phyloP scores from a whole-genome alignment of 2,329 filamentous ascomycete genomes.

The Colletotrichum acutatum region DNA sequence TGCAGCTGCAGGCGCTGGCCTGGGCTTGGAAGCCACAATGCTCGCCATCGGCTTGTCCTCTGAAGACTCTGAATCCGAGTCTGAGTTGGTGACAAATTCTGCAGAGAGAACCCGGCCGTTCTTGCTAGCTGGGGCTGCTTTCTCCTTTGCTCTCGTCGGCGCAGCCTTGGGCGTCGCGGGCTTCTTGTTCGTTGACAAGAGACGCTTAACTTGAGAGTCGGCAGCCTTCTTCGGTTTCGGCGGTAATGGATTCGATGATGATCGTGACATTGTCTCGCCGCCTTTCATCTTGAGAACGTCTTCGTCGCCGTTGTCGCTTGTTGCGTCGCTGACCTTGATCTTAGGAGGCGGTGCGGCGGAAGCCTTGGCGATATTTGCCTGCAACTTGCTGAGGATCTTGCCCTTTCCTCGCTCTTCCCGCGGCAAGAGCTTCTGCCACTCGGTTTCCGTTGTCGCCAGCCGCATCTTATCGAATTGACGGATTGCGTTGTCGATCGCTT shows the following conservation, averaged over 20 bases:
- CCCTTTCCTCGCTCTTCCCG: slow-evolving; percentile 68
- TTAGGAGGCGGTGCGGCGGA: slow-evolving; percentile 55
- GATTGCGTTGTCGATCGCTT: slow-evolving; percentile 70
- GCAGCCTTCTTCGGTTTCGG: slow-evolving; percentile 67
- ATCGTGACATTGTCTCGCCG: slow-evolving; percentile 59
- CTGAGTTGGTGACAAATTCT: slow-evolving; percentile 66
- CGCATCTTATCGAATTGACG: slow-evolving; percentile 69
- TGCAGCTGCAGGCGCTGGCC: slow-evolving; percentile 37
- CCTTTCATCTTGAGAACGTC: slow-evolving; percentile 47
- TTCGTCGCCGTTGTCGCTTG: slow-evolving; percentile 46
- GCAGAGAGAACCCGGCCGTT: slow-evolving; percentile 62
- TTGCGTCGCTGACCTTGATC: slow-evolving; percentile 56
- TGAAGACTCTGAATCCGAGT: slow-evolving; percentile 67
- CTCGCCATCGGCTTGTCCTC: slow-evolving; percentile 58
- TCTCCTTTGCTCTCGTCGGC: slow-evolving; percentile 55
- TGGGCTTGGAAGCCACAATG: slow-evolving; percentile 46
- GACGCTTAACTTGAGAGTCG: slow-evolving; percentile 67
- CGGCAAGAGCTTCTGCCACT: slow-evolving; percentile 71
- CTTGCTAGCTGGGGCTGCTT: slow-evolving; percentile 47
- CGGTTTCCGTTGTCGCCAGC: slow-evolving; percentile 63
- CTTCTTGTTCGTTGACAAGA: slow-evolving; percentile 52
- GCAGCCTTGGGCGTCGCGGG: slow-evolving; percentile 47
- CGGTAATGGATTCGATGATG: slow-evolving; percentile 61
- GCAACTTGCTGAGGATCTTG: slow-evolving; percentile 70
- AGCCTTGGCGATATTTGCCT: slow-evolving; percentile 67